Conservation (phyloP, 768 basidiomycete species). For the Lactifluus piperatus region DNA sequence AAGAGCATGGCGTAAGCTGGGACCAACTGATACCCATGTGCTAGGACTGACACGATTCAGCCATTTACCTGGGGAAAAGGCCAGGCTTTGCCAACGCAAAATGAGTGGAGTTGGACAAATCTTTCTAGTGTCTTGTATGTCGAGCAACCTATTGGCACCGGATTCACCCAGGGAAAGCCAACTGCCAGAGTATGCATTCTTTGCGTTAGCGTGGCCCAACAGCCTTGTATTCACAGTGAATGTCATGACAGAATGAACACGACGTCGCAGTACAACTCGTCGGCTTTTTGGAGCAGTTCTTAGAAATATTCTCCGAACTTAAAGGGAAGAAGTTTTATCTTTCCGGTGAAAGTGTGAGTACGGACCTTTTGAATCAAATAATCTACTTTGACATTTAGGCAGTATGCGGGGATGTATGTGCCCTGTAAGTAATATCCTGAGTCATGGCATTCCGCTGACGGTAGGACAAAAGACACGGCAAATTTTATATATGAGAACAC, state of each 20-base stretch:
- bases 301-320: constrained; percentile 63
- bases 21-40: too few species aligned
- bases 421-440: constrained; percentile 40
- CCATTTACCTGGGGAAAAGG: too few species aligned
- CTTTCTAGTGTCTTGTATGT: constrained; percentile 66
- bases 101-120: constrained; percentile 81
- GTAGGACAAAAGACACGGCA: constrained; percentile 49
- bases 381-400: neutral
- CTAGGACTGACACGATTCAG: too few species aligned
- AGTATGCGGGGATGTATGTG: constrained; percentile 71
- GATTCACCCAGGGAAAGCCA: constrained; percentile 63
- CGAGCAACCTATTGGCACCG: constrained; percentile 75
- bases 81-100: too few species aligned
- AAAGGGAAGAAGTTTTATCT: constrained; percentile 66
- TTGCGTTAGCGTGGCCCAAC: too few species aligned
- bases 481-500: constrained; percentile 63
- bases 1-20: too few species aligned
- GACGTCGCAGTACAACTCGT: constrained; percentile 47
- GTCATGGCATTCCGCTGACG: neutral
- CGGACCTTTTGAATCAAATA: neutral
- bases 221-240: too few species aligned
- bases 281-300: constrained; percentile 67
- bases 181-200: constrained; percentile 34
- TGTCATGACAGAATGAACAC: too few species aligned
- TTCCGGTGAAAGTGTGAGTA: constrained; percentile 64